Conservation (phyloP, 2,329 filamentous ascomycete species). For the Colletotrichum tamarilloi region DNA sequence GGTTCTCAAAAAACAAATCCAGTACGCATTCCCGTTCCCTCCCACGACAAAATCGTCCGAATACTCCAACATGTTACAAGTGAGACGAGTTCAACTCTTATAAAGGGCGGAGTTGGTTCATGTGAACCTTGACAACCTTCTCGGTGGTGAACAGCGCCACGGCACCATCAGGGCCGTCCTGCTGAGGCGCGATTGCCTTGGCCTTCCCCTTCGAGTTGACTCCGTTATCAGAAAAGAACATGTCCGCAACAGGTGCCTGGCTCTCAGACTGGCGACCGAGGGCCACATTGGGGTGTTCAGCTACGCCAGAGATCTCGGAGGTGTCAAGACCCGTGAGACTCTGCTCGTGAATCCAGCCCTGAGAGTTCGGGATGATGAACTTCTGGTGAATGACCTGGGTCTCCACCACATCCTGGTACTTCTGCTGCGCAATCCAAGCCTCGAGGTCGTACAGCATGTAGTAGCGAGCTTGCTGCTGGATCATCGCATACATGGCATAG, state of each 20-base stretch:
- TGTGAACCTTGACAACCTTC: not conserved
- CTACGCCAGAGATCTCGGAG: conserved; percentile 15
- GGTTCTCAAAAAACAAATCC: not conserved
- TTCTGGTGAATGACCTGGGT: conserved; percentile 24
- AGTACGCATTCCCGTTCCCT: not conserved
- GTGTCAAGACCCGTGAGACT: not conserved
- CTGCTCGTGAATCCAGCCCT: conserved; percentile 11
- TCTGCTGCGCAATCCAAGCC: conserved; percentile 39
- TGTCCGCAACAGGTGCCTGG: not conserved
- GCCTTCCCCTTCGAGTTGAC: not conserved
- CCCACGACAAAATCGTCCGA: not conserved
- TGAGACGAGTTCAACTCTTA: not conserved
- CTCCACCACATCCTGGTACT: conserved; percentile 37
- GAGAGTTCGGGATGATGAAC: not conserved
- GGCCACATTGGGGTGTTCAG: not conserved
- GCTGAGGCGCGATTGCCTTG: not conserved
- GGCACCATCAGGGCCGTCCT: not conserved
- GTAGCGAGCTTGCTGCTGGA: conserved; percentile 47
- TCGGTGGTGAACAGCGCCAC: conserved; percentile 2
- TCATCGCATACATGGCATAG: conserved; percentile 45
- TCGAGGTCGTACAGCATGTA: conserved; percentile 43
- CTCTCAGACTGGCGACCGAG: not conserved
- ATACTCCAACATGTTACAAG: not conserved
- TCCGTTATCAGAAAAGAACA: not conserved
- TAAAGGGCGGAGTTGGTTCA: not conserved